Evolutionary conservation across 257 asterid genomes (phyloP), one percentile per base, ranked within the genome.

Genomic region (Mitragyna speciosa): DNA sequence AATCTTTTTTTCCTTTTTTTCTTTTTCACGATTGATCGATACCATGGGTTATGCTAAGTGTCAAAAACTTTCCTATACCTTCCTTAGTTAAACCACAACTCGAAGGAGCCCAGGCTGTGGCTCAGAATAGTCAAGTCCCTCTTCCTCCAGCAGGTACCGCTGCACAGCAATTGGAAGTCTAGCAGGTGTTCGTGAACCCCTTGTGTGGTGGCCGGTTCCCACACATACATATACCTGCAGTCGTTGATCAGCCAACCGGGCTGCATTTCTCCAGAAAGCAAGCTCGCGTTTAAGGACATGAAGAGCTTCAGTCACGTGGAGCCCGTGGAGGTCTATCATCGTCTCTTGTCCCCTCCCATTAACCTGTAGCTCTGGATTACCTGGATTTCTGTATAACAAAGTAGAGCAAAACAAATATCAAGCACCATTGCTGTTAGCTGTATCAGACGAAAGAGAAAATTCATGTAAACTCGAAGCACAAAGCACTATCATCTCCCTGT

Each of bases 191-290:
- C 95, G 92, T 0, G 97, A 80, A 11, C 99, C 99, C 89, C 94
- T 88, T 4, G 95, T 92, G 91, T 94, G 99, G 72, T 96, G 97
- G 26, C 97, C 99, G 0, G 99, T 94, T 73, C 99, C 99, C 26
- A 96, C 99, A 47, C 98, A 94, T 73, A 96, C 90, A 90, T 89
- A 94, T 45, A 90, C 96, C 24, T 92, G 97, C 82, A 96, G 73
- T 7, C 90, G 88, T 77, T 92, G 98, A 77, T 89, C 93, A 84
- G 92, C 87, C 4, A 92, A 82, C 79, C 99, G 86, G 54, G 99
- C 99, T 52, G 95, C 94, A 43, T 90, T 94, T 87, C 86, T 89
- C 89, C 91, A 79, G 71, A 86, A 86, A 26, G 95, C 86, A 77
- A 96, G 93, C 88, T 96, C 99, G 12, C 95, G 94, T 87, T 91